Conservation (phyloP, 2,329 filamentous ascomycete species). For the Stachybotrys chlorohalonatus region DNA sequence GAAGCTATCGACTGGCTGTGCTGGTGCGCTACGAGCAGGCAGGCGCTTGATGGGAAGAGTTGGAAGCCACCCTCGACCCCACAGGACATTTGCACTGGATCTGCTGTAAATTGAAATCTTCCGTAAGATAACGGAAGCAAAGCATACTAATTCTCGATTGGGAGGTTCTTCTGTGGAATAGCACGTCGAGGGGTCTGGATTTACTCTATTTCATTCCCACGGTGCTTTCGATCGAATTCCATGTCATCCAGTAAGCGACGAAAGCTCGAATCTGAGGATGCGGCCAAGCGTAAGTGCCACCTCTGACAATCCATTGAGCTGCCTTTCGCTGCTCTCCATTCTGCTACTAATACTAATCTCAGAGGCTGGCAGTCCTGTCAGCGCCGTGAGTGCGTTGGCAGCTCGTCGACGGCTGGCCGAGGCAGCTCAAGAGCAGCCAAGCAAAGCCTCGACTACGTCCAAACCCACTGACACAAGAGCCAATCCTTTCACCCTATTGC, state of each 20-base stretch:
- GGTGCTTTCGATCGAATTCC: neutral
- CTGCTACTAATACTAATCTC: neutral
- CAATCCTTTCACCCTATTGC: conserved; percentile 3
- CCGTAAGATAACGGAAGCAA: no score
- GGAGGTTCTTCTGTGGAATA: no score
- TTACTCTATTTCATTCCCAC: neutral
- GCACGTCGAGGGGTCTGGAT: no score
- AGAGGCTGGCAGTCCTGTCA: conserved; percentile 13
- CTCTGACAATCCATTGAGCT: neutral
- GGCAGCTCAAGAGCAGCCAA: conserved; percentile 1
- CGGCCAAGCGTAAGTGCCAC: conserved; percentile 18
- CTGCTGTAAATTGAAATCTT: no score
- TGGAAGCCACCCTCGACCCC: no score
- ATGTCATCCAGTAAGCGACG: conserved; percentile 24
- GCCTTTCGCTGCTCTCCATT: neutral
- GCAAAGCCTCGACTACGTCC: neutral
- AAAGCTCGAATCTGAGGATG: conserved; percentile 20
- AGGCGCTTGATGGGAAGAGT: no score
- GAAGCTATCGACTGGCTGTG: neutral
- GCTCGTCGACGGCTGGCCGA: conserved; percentile 20
- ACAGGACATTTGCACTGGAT: no score
- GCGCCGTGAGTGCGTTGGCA: conserved; percentile 27
- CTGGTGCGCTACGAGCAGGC: no score
- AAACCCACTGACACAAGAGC: neutral
- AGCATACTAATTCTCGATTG: no score